Base-by-base conservation (phyloP, 345 rosid genomes). In the Eucalyptus cloeziana region DNA sequence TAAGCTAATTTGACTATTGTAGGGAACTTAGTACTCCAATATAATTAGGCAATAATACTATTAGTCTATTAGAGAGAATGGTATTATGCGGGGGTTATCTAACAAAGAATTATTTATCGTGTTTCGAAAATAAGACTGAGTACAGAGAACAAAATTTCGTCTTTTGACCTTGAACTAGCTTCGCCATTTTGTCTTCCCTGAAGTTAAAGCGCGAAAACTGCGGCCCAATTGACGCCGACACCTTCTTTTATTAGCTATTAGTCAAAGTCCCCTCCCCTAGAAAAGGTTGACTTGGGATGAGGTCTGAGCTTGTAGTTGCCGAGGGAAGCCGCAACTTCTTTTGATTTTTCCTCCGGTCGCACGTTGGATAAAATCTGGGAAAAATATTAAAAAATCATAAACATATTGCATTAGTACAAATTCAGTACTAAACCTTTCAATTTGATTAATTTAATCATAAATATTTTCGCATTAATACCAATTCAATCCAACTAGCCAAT, bases 391-490 rank as follows among this genome's bases (percentile, higher is more conserved):
- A 16, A 14, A 16, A 52, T 21, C 10, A 52, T 52, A 52, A 52
- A 2, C 58, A 2, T 52, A 19, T 21, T 52, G 0, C 25, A 1
- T 7, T 52, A 2, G 2, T 8, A 21, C 5, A 52, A 19, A 52
- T 7, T 52, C 1, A 21, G 5, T 52, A 21, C 5, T 52, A 21
- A 52, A 52, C 0, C 0, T 21, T 52, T 52, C 1, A 19, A 21
- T 3, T 52, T 52, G 0, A 52, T 19, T 1, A 52, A 3, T 52
- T 21, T 52, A 52, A 52, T 21, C 5, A 52, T 52, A 52, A 52
- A 52, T 21, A 52, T 52, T 19, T 52, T 52, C 0, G 0, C 0
- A 52, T 52, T 21, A 0, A 52, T 21, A 52, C 5, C 0, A 7
- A 52, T 19, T 52, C 25, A 0, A 0, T 52, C 1, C 0, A 52